phyloP scores from a whole-genome alignment of 768 basidiomycete species.

The Naematelia encephala region DNA sequence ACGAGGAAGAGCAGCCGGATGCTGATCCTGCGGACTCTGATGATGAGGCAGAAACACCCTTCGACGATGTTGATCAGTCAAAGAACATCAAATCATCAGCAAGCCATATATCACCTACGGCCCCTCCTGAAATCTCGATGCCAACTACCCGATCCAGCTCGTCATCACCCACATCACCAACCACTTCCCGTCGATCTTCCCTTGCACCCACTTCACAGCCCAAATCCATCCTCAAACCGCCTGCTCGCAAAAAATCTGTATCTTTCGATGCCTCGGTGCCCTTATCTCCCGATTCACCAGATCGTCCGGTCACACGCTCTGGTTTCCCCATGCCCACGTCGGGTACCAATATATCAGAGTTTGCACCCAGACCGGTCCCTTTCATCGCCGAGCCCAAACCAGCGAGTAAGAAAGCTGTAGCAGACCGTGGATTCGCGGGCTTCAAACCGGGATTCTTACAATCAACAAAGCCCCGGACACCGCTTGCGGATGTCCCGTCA shows the following conservation, averaged over 20 bases:
- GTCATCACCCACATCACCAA: neutral
- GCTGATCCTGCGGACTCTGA: neutral
- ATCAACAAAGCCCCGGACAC: conserved; percentile 2
- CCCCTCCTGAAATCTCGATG: neutral
- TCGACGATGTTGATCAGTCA: too few species aligned
- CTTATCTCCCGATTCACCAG: conserved; percentile 29
- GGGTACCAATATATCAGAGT: conserved; percentile 13
- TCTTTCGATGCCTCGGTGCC: conserved; percentile 40
- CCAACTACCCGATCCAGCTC: neutral
- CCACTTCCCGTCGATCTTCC: conserved; percentile 8
- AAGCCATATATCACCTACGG: neutral
- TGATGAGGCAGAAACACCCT: neutral
- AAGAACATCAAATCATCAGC: neutral
- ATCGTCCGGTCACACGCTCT: conserved; percentile 3
- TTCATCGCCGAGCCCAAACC: conserved; percentile 28
- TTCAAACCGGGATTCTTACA: conserved; percentile 39
- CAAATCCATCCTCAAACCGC: conserved; percentile 37
- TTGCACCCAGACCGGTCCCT: conserved; percentile 20
- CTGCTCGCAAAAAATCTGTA: conserved; percentile 37
- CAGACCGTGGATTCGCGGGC: conserved; percentile 27
- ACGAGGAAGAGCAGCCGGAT: conserved; percentile 12
- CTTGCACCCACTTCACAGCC: conserved; percentile 6
- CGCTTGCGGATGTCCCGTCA: neutral
- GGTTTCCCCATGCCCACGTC: conserved; percentile 26
- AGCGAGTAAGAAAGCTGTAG: conserved; percentile 2